Conservation (phyloP, 202 grass and related monocot genomes). For the Musa balbisiana region DNA sequence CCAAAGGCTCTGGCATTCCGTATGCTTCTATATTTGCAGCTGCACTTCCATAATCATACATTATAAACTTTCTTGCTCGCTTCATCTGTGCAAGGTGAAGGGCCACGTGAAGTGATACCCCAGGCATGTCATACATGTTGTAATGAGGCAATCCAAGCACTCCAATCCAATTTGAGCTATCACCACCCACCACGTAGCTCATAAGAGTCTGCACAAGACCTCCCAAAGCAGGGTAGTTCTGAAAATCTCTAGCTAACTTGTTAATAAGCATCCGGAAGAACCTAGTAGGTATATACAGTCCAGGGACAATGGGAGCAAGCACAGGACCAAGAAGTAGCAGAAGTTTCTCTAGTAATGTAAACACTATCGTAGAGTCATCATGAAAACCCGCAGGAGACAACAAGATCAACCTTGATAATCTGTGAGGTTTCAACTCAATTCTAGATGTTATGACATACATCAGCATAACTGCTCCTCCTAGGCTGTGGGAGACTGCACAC, state of each 20-base stretch:
- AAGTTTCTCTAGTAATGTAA: slow-evolving; percentile 63
- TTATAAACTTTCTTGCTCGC: slow-evolving; percentile 63
- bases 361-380: slow-evolving; percentile 66
- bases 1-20: slow-evolving; percentile 67
- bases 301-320: slow-evolving; percentile 71
- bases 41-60: slow-evolving; percentile 85
- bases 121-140: slow-evolving; percentile 99
- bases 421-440: slow-evolving; percentile 58
- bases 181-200: slow-evolving; percentile 82
- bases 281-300: slow-evolving; percentile 89
- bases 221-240: slow-evolving; percentile 87
- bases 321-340: slow-evolving; percentile 66
- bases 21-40: slow-evolving; percentile 68
- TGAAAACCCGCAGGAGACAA: slow-evolving; percentile 93
- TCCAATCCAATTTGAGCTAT: slow-evolving; percentile 97
- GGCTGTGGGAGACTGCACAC: slow-evolving; percentile 77
- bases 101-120: slow-evolving; percentile 79
- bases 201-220: slow-evolving; percentile 96
- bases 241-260: slow-evolving; percentile 89
- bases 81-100: slow-evolving; percentile 94
- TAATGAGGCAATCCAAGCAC: slow-evolving; percentile 88
- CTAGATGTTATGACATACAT: slow-evolving; percentile 81
- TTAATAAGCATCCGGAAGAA: slow-evolving; percentile 97
- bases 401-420: slow-evolving; percentile 69
- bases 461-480: slow-evolving; percentile 85